Percentiles rank a stretch among this genome's conserved stretches.
phyloP scores from a whole-genome alignment of 352 stramenopile genomes.

The Phytophthora citricola region DNA sequence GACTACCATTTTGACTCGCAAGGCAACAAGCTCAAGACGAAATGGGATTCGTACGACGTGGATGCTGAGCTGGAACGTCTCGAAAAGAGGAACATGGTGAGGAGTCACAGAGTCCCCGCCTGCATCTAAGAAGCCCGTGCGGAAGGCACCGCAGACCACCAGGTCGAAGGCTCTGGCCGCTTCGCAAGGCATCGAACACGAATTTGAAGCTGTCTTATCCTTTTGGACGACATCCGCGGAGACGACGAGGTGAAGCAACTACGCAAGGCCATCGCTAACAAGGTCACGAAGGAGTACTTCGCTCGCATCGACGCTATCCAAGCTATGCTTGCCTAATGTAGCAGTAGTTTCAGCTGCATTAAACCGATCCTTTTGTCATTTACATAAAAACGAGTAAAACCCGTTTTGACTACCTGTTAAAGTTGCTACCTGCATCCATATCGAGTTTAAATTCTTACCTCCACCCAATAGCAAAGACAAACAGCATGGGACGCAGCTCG shows the following conservation, averaged over 20 bases:
- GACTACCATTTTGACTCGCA: slow-evolving; percentile 89
- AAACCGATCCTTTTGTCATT: slow-evolving; percentile 7
- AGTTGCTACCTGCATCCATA: background rate
- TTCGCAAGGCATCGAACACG: slow-evolving; percentile 66
- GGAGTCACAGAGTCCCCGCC: background rate
- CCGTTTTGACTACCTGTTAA: background rate
- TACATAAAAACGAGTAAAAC: background rate
- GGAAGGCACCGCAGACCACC: slow-evolving; percentile 27
- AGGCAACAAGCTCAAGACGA: slow-evolving; percentile 88
- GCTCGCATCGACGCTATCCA: slow-evolving; percentile 71
- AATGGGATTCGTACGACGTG: slow-evolving; percentile 86
- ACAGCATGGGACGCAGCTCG: slow-evolving; percentile 35
- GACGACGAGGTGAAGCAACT: slow-evolving; percentile 70
- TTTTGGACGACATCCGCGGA: slow-evolving; percentile 78
- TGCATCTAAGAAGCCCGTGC: slow-evolving; percentile 7
- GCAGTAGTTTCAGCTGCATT: background rate
- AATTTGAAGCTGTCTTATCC: slow-evolving; percentile 81
- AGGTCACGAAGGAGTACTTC: slow-evolving; percentile 76
- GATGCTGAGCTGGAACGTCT: slow-evolving; percentile 78
- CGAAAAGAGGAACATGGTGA: slow-evolving; percentile 56
- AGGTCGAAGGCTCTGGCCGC: slow-evolving; percentile 53
- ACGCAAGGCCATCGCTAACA: slow-evolving; percentile 71
- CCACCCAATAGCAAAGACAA: background rate
- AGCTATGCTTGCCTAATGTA: slow-evolving; percentile 26
- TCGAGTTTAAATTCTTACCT: background rate